Evolutionary conservation across 2,329 filamentous ascomycete genomes (phyloP).

Genomic region (Hypoxylon sp.): DNA sequence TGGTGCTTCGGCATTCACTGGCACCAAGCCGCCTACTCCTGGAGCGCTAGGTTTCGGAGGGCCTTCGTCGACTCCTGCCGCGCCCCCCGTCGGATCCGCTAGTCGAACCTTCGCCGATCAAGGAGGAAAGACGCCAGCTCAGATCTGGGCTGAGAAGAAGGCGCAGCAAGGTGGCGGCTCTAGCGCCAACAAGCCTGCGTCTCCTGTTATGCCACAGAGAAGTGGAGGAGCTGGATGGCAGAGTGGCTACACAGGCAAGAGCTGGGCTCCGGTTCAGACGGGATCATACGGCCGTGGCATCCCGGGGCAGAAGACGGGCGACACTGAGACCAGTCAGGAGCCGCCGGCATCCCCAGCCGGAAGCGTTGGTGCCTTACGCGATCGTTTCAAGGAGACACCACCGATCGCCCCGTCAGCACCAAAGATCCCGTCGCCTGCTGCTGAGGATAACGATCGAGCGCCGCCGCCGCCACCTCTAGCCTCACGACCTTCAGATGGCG

Average conservation of each 20-base stretch:
- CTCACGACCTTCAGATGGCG: slow-evolving; percentile 65
- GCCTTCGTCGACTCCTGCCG: slow-evolving; percentile 70
- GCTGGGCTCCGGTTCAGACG: slow-evolving; percentile 87
- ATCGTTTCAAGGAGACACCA: slow-evolving; percentile 84
- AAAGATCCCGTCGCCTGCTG: slow-evolving; percentile 39
- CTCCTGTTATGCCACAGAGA: slow-evolving; percentile 75
- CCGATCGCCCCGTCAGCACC: slow-evolving; percentile 65
- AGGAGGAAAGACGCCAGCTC: slow-evolving; percentile 95
- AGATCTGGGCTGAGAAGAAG: slow-evolving; percentile 98
- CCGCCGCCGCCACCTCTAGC: slow-evolving; percentile 74
- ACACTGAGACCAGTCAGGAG: slow-evolving; percentile 61
- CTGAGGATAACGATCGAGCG: slow-evolving; percentile 63
- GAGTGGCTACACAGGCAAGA: slow-evolving; percentile 91
- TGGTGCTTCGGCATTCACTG: slow-evolving; percentile 78
- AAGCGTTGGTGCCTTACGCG: slow-evolving; percentile 80
- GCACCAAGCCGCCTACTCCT: slow-evolving; percentile 90
- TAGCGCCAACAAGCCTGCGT: slow-evolving; percentile 60
- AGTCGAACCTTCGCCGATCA: slow-evolving; percentile 95
- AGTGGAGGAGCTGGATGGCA: slow-evolving; percentile 81
- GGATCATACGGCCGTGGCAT: slow-evolving; percentile 77
- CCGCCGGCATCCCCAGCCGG: slow-evolving; percentile 70
- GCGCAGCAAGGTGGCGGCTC: slow-evolving; percentile 78
- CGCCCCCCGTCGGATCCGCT: slow-evolving; percentile 79
- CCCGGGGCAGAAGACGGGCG: slow-evolving; percentile 75
- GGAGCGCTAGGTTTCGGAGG: slow-evolving; percentile 75